phyloP scores from a whole-genome alignment of 768 basidiomycete species.

The Podaxis sp. region DNA sequence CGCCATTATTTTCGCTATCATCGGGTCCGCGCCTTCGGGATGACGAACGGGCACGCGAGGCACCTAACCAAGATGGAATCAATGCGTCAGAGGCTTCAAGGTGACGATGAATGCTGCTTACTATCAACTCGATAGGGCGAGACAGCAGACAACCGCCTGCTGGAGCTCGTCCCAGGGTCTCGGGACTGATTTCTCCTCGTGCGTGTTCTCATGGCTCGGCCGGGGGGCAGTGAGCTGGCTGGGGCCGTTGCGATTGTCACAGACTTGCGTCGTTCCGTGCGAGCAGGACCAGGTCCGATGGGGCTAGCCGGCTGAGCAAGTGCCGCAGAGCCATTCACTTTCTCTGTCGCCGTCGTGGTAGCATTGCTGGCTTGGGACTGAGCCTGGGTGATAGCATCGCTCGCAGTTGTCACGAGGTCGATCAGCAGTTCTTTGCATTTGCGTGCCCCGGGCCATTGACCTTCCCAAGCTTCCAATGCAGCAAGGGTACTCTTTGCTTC shows the following conservation, averaged over 20 bases:
- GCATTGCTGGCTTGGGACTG: constrained; percentile 20
- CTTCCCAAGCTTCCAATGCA: constrained; percentile 80
- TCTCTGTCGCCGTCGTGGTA: constrained; percentile 21
- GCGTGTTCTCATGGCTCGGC: constrained; percentile 49
- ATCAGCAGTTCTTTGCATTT: constrained; percentile 82
- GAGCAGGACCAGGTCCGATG: constrained; percentile 28
- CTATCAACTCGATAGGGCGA: constrained; percentile 68
- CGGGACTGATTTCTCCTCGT: constrained; percentile 59
- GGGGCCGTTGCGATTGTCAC: constrained; percentile 49
- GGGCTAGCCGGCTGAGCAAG: constrained; percentile 22
- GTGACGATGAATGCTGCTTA: constrained; percentile 32
- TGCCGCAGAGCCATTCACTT: constrained; percentile 21
- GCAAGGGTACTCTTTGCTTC: constrained; percentile 73
- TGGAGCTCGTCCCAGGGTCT: constrained; percentile 48
- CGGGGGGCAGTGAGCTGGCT: constrained; percentile 33
- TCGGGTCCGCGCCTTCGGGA: constrained; percentile 74
- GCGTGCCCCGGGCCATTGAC: constrained; percentile 83
- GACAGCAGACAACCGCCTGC: constrained; percentile 55
- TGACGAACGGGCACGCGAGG: constrained; percentile 71
- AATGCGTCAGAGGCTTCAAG: background rate
- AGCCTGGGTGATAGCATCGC: constrained; percentile 57
- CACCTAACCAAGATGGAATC: constrained; percentile 28
- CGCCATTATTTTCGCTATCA: constrained; percentile 51
- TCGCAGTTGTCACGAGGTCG: constrained; percentile 69
- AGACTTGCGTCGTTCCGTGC: constrained; percentile 55